Evolutionary conservation across 202 grass and related monocot genomes (phyloP).

Genomic region (Zizania palustris): DNA sequence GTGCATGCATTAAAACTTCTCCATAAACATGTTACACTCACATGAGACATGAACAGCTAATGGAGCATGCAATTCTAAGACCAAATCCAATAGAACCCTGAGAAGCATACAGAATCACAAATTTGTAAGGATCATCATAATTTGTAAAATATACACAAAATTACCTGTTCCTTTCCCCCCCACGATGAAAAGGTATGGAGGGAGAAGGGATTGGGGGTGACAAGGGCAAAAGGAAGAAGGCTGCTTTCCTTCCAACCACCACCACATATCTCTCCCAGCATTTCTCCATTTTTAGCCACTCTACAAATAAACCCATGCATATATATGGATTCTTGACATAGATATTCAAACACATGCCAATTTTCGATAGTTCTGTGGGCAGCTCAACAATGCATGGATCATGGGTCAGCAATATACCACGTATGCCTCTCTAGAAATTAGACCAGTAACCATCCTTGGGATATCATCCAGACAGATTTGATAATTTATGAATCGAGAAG

Average conservation of each 20-base stretch:
- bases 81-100: neutral
- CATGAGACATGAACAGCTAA: neutral
- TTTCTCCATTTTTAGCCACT: slow-evolving; percentile 39
- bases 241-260: slow-evolving; percentile 8
- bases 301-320: slow-evolving; percentile 16
- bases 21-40: neutral
- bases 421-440: too few relatives aligned
- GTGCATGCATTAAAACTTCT: neutral
- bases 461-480: too few relatives aligned
- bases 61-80: neutral
- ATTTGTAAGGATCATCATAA: neutral
- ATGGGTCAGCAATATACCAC: too few relatives aligned
- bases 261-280: neutral
- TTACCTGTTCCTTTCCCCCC: slow-evolving; percentile 32
- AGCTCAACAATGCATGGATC: too few relatives aligned
- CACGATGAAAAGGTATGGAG: neutral
- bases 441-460: too few relatives aligned
- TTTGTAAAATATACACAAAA: neutral
- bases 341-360: too few relatives aligned
- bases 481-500: too few relatives aligned
- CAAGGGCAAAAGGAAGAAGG: slow-evolving; percentile 14
- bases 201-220: slow-evolving; percentile 8
- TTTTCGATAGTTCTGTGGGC: too few relatives aligned
- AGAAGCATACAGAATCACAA: neutral
- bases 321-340: neutral